Percentiles rank a stretch among this genome's conserved stretches.
These are phyloP conservation scores for Hibiscus trionum DNA, from an alignment of 345 rosid species.

Conservation along the genomic window DNA sequence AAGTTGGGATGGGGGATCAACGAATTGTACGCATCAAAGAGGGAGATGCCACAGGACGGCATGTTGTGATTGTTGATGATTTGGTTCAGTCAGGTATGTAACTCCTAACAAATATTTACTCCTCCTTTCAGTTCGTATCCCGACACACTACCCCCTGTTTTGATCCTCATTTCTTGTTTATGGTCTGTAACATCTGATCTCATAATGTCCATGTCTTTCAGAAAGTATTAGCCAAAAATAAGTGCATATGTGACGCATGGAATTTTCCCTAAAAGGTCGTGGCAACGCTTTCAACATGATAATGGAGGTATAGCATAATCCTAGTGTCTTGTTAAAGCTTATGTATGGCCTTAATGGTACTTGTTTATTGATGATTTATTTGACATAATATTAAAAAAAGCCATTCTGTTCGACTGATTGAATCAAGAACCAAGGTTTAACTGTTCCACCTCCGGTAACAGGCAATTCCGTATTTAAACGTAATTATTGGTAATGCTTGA, in stretches of 20 bases:
- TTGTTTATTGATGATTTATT: no score
- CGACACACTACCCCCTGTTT: no score
- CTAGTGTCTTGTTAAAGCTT: not conserved
- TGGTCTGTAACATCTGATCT: not conserved
- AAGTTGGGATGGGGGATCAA: conserved; percentile 83
- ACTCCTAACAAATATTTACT: conserved; percentile 5
- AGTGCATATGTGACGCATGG: conserved; percentile 97
- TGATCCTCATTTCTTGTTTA: not conserved
- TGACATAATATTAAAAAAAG: no score
- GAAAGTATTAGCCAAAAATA: conserved; percentile 81
- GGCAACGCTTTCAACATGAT: conserved; percentile 81
- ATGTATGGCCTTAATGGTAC: no score
- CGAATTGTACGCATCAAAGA: conserved; percentile 88
- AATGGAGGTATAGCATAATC: conserved; percentile 45
- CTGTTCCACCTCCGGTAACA: no score
- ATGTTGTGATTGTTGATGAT: conserved; percentile 92
- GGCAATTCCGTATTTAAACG: no score
- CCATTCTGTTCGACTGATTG: not conserved
- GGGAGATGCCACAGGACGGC: conserved; percentile 80
- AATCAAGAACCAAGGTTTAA: not conserved
- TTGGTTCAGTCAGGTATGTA: conserved; percentile 86
- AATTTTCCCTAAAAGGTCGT: conserved; percentile 80
- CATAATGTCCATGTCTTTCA: conserved; percentile 23
- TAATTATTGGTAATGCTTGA: not conserved
- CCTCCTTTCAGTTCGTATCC: no score